Evolutionary conservation across 805 yeast species (phyloP).

Genomic region (Groenewaldozyma tartarivorans): DNA sequence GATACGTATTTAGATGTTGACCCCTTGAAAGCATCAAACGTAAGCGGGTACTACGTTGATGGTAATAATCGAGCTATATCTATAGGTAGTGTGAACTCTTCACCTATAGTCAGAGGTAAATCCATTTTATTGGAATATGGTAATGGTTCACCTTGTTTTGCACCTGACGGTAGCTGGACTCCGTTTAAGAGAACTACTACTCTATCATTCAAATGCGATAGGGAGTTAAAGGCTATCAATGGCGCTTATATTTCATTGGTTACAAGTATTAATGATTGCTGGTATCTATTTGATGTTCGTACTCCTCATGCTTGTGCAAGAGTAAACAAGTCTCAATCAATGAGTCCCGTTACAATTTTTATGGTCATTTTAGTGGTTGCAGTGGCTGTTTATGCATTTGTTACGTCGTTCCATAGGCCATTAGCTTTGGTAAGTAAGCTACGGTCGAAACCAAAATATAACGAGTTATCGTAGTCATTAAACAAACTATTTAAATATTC

Average conservation of each 20-base stretch:
- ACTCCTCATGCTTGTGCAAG: slow-evolving; percentile 85
- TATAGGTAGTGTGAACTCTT: slow-evolving; percentile 42
- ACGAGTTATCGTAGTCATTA: not conserved
- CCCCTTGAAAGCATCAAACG: slow-evolving; percentile 27
- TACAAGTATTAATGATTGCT: slow-evolving; percentile 67
- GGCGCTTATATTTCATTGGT: slow-evolving; percentile 60
- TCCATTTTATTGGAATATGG: slow-evolving; percentile 61
- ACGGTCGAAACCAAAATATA: not conserved
- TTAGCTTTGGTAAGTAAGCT: slow-evolving; percentile 5
- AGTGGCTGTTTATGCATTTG: slow-evolving; percentile 28
- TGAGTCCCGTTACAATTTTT: slow-evolving; percentile 42
- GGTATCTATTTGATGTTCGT: slow-evolving; percentile 73
- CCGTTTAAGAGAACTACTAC: slow-evolving; percentile 52
- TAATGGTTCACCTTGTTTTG: slow-evolving; percentile 42
- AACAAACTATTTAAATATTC: slow-evolving; percentile 4
- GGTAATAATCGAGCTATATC: slow-evolving; percentile 32
- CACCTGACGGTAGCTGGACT: slow-evolving; percentile 34
- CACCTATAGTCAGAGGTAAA: slow-evolving; percentile 62
- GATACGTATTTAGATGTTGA: slow-evolving; percentile 27
- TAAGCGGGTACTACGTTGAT: slow-evolving; percentile 52
- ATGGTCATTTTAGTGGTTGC: slow-evolving; percentile 44
- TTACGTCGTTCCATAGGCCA: slow-evolving; percentile 11
- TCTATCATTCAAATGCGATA: slow-evolving; percentile 68
- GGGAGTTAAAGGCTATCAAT: slow-evolving; percentile 44
- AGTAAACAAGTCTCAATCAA: slow-evolving; percentile 52